These are phyloP conservation scores for Raphanus hybrid DNA, from an alignment of 441 rosid species.

Conservation along the genomic window DNA sequence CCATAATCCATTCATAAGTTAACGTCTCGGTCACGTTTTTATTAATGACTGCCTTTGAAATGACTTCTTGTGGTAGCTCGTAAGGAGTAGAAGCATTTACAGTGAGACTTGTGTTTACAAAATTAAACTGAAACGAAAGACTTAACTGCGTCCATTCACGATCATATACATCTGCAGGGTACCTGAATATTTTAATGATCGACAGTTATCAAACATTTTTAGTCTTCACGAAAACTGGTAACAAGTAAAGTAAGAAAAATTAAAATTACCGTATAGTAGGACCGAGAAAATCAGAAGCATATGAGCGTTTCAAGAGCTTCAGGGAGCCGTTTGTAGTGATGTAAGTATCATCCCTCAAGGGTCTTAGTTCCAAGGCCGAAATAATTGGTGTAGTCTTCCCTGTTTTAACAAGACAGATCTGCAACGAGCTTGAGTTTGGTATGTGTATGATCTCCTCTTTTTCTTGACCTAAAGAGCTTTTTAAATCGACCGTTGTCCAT, in stretches of 20 bases:
- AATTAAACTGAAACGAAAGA: conserved; percentile 23
- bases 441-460: conserved; percentile 48
- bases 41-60: conserved; percentile 38
- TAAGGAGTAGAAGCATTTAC: conserved; percentile 26
- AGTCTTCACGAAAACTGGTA: no score
- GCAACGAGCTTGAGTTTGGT: conserved; percentile 21
- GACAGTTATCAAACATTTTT: no score
- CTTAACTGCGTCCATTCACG: conserved; percentile 48
- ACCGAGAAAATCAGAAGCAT: no score
- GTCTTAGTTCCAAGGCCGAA: conserved; percentile 57
- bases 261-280: no score
- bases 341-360: conserved; percentile 40
- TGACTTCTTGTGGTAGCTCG: conserved; percentile 38
- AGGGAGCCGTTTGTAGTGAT: conserved; percentile 38
- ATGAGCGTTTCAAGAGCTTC: no score
- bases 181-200: no score
- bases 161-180: conserved; percentile 44
- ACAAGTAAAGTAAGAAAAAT: no score
- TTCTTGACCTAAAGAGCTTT: no score
- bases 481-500: conserved; percentile 43
- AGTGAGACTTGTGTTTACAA: conserved; percentile 27
- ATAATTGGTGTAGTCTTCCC: conserved; percentile 51
- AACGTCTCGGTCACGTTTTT: conserved; percentile 35
- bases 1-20: conserved; percentile 8
- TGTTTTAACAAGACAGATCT: conserved; percentile 47